Evolutionary conservation across 2,329 filamentous ascomycete species (phyloP), one percentile per base, ranked within the genome.

Genomic region (Microcyclospora tardicrescens): DNA sequence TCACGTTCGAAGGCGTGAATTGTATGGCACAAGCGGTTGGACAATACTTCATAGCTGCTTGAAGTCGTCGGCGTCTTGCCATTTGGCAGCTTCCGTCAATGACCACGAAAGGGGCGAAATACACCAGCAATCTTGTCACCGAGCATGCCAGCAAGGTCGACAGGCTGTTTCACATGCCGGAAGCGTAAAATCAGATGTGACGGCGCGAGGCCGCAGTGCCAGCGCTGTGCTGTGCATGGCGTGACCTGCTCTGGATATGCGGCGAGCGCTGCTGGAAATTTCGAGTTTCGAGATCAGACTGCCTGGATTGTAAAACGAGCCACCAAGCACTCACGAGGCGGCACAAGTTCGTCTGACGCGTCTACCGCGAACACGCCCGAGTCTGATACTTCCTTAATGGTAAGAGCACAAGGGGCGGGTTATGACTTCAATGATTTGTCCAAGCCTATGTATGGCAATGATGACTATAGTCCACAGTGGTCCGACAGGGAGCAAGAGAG

Each of bases 101-200:
- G 19, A 24, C 19, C 8, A 24, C 19, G 8, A 24, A 24, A 24
- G 5, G n/a, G 19, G 19, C 19, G 5, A 24, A 8, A 24, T 24
- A 24, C 19, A 24, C 5, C 19, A 24, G 19, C 19, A 8, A 8
- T 24, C 19, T 24, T 24, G 19, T 8, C 8, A 24, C 19, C 8
- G 8, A 24, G 19, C 19, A 58, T 58, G 55, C 54, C 55, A 6
- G 41, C 44, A 30, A 51, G 51, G 34, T 57, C 54, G 14, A 43
- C 53, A 9, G 55, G 55, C 35, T 58, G 55, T 42, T 47, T 38
- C 9, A 54, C 44, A 13, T 58, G 55, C 35, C 45, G 55, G 28
- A 52, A 52, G 38, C 45, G 55, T 14, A 58, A 57, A 40, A 54
- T 58, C 29, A 45, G 53, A 28, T 58, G 55, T 41, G 55, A 58